Base-by-base conservation (phyloP, 1,139 yeast species). In the Nematodospora anomalae region DNA sequence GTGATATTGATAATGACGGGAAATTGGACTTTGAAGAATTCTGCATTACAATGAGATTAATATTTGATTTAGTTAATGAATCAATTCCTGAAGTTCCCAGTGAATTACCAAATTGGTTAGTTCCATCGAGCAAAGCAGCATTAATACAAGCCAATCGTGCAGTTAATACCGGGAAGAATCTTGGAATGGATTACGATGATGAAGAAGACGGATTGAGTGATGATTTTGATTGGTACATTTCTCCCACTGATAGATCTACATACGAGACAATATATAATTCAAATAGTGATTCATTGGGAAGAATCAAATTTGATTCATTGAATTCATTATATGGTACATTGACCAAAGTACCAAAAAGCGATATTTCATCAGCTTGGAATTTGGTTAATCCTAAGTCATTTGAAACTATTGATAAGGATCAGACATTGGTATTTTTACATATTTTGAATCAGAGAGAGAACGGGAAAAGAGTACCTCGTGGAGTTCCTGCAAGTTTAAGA, bases 151-250 rank as follows among this genome's bases (percentile, higher is more conserved):
- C 95, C 18, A 84, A 84, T 56, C 70, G 70, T 46, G 95, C 95
- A 1, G 71, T 83, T 16, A 58, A 59, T 32, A 52, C 51, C 24
- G 68, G 67, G 3, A 47, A 50, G 29, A 65, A 64, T 42, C 44
- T 50, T 18, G 49, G 58, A n/a, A 53, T 45, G 32, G 41, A 56
- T 41, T 58, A 66, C 43, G 68, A 68, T 47, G 75, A 72, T 41
- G 76, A 73, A 47, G 80, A 76, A 41, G 78, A 77, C 46, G 81
- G 76, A 28, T 68, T 84, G 37, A 70, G 81, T 25, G 75, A 80
- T 33, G 86, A 85, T 52, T 86, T 92, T 55, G 96, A 90, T 55
- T 92, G 98, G 98, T 92, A 92, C 63, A 89, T 92, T 46, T 82
- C 96, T 4, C 97, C 97, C 13, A 74, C 81, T 6, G 97, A 92